Conservation (phyloP, 129 eudicot genomes). For the Rutidosis leptorrhynchoides region DNA sequence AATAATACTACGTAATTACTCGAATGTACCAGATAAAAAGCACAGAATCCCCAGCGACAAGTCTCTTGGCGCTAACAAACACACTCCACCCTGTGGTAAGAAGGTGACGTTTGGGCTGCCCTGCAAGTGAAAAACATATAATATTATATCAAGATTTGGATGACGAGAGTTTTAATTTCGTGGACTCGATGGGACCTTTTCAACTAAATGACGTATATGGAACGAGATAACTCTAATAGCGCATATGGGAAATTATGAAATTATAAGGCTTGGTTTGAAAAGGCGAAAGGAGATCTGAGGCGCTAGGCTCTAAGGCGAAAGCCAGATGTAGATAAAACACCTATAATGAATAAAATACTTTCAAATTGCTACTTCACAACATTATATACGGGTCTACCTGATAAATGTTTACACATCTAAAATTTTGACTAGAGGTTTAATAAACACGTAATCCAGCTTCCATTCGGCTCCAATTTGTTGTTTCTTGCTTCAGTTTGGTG, state of each 20-base stretch:
- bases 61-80: conserved; percentile 97
- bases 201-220: background rate
- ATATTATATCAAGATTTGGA: conserved; percentile 1
- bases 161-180: background rate
- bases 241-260: background rate
- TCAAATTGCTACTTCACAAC: too few relatives aligned
- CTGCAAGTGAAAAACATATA: conserved; percentile 41
- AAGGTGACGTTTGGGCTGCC: conserved; percentile 99
- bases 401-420: too few relatives aligned
- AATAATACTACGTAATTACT: conserved; percentile 6
- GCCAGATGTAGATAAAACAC: too few relatives aligned
- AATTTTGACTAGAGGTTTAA: too few relatives aligned
- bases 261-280: too few relatives aligned
- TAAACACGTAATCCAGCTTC: too few relatives aligned
- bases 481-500: too few relatives aligned
- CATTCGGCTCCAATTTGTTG: too few relatives aligned
- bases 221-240: background rate
- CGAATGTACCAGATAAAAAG: conserved; percentile 79
- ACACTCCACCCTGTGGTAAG: conserved; percentile 99
- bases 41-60: conserved; percentile 98
- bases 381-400: too few relatives aligned
- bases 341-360: too few relatives aligned
- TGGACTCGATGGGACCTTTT: background rate
- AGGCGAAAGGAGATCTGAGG: too few relatives aligned
- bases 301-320: too few relatives aligned